These are phyloP conservation scores for Podospora anserina DNA, from an alignment of 495 filamentous ascomycete species.

Conservation along the genomic window DNA sequence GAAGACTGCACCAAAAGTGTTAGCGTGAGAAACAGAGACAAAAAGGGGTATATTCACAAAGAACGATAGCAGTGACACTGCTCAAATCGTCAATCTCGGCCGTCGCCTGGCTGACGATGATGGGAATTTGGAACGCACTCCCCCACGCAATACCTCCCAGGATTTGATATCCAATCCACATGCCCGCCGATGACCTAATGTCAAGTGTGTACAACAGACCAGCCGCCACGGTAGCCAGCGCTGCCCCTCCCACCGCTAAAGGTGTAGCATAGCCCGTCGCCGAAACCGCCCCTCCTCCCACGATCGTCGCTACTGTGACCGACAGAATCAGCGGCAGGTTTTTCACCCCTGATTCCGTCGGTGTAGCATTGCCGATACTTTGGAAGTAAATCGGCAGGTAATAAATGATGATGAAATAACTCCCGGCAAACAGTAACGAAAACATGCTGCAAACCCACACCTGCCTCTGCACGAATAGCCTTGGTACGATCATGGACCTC, in stretches of 20 bases:
- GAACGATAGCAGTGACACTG: slow-evolving; percentile 41
- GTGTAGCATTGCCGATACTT: slow-evolving; percentile 41
- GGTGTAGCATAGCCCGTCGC: slow-evolving; percentile 51
- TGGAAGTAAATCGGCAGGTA: slow-evolving; percentile 67
- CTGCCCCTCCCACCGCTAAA: slow-evolving; percentile 46
- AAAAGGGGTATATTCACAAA: slow-evolving; percentile 39
- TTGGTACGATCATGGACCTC: slow-evolving; percentile 41
- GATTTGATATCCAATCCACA: slow-evolving; percentile 61
- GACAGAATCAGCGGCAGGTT: slow-evolving; percentile 53
- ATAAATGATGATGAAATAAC: slow-evolving; percentile 51
- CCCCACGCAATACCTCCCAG: slow-evolving; percentile 54
- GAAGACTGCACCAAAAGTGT: slow-evolving; percentile 34
- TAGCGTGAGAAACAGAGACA: neutral
- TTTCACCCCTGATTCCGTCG: slow-evolving; percentile 49
- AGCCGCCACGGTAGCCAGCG: slow-evolving; percentile 54
- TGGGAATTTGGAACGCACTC: slow-evolving; percentile 47
- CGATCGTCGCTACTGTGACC: slow-evolving; percentile 47
- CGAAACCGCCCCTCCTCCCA: slow-evolving; percentile 47
- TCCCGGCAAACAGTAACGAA: slow-evolving; percentile 43
- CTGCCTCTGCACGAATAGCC: slow-evolving; percentile 44
- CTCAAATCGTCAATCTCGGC: slow-evolving; percentile 38
- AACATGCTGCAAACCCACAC: slow-evolving; percentile 40
- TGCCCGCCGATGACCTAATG: slow-evolving; percentile 38
- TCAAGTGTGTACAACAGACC: slow-evolving; percentile 52
- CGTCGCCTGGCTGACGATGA: slow-evolving; percentile 55